Conservation (phyloP, 352 stramenopile genomes). For the Thalassiosira mediterranea region DNA sequence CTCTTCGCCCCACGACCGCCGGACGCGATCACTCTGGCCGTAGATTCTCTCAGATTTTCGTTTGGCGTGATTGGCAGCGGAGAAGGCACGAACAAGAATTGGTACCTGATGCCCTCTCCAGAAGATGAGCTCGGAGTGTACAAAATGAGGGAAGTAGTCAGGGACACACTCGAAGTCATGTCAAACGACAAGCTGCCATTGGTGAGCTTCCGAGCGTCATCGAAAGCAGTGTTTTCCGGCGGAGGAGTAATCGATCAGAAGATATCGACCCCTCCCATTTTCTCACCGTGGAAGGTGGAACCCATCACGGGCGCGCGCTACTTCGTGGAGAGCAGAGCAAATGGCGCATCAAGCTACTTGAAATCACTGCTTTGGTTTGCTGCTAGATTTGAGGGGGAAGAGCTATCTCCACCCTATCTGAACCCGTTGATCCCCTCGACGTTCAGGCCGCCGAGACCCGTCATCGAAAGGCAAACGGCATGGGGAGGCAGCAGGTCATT, state of each 20-base stretch:
- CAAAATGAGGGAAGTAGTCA: conserved; percentile 45
- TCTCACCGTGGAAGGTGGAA: conserved; percentile 60
- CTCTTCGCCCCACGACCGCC: conserved; percentile 60
- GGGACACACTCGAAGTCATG: conserved; percentile 54
- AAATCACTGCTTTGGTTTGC: conserved; percentile 59
- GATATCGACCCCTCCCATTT: conserved; percentile 48
- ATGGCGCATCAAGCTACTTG: conserved; percentile 42
- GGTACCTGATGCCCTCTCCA: conserved; percentile 60
- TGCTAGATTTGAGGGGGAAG: conserved; percentile 55
- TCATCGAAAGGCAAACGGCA: conserved; percentile 31
- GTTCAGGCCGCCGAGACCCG: conserved; percentile 46
- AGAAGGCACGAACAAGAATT: conserved; percentile 52
- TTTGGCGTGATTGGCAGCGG: conserved; percentile 53
- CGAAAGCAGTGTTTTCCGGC: conserved; percentile 52
- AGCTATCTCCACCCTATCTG: conserved; percentile 61
- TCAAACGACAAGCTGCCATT: conserved; percentile 59
- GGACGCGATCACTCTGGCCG: conserved; percentile 72
- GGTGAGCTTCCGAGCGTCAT: conserved; percentile 60
- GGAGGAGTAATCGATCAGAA: conserved; percentile 51
- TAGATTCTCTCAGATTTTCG: conserved; percentile 71
- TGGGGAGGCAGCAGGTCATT: conserved; percentile 34
- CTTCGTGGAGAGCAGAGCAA: conserved; percentile 61
- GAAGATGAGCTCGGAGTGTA: conserved; percentile 41
- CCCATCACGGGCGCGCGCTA: conserved; percentile 62
- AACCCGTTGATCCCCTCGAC: conserved; percentile 68